Evolutionary conservation across 257 asterid genomes (phyloP), one percentile per base, ranked within the genome.

Genomic region (Solanum paucissectum): DNA sequence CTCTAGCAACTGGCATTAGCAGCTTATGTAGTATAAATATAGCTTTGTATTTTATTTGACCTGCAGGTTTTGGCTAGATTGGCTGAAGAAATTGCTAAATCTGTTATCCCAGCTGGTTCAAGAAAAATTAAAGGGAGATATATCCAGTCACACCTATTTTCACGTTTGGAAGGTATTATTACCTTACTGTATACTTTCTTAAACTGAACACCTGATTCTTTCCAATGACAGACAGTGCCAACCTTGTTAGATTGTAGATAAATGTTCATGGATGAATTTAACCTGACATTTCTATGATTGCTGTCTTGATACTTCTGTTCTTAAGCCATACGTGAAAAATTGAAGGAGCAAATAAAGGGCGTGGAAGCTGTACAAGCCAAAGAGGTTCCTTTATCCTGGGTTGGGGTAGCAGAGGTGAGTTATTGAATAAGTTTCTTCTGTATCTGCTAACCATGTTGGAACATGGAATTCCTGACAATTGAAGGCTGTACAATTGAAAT

Each of bases 331-430:
- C 95, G 92, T 75, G 92, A 90, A 90, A 94, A 91, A 93, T 46
- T 96, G 90, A 90, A 87, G 88, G 94, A 92, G 77, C 99, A 95
- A 89, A 91, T 93, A 86, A 92, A 96, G 92, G 98, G 93, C 88
- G 98, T 97, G 82, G 94, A 90, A 55, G 94, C 91, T 87, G 95
- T 90, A 86, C 94, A 91, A 90, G 87, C 95, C 37, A 92, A 91
- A 92, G 96, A 92, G 89, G 98, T 96, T 89, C 88, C 91, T 34
- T 84, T 97, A 60, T 87, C 90, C 86, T 97, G 99, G 99, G 89
- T 74, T 88, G 99, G 98, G 85, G 89, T 97, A 90, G 99, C 99
- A 62, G 99, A 97, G 98, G 99, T 97, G 91, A 93, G 91, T 87
- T 83, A 20, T 58, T 34, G 36, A 44, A 7, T 34, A 49, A 12